Evolutionary conservation across 2,329 filamentous ascomycete species (phyloP), one percentile per base, ranked within the genome.

Genomic region (Ophiosphaerella herpotricha): DNA sequence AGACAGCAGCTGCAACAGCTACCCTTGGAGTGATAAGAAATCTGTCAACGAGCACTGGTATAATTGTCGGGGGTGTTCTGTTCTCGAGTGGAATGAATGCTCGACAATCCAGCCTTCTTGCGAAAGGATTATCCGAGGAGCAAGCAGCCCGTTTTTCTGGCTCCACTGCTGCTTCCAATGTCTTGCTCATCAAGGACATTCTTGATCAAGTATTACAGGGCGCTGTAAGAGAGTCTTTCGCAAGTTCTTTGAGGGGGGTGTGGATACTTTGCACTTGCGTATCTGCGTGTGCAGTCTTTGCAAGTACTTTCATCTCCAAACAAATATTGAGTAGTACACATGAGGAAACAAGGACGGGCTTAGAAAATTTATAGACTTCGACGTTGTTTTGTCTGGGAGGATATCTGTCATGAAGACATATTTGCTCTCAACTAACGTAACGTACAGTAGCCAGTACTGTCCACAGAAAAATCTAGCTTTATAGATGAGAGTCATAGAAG

Each of bases 11-110:
- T 0, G 79, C 79, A 0, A 81, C 77, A 0, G 75, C 78, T 1
- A 78, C 78, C 0, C 63, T 80, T 7, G 71, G 71, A 0, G 78
- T 82, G 49, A 42, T 72, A 3, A 61, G 72, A 4, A 71, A 66
- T 23, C 31, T 78, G 7, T 70, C 72, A 2, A 73, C 72, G 0
- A 66, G 74, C 4, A 71, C 77, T 33, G 75, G 73, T 1, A 68
- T 79, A 14, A 75, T 79, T 0, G 63, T 78, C 2, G 75, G 75
- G 9, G 68, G 73, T 5, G 75, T 77, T 0, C 67, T 79, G 1
- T 77, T 79, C 43, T 74, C 78, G 42, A 78, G 76, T 52, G 75
- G 79, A 47, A 87, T 89, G 83, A 72, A 83, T 58, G 76, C 74
- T 46, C 80, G 82, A 60, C 74, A 76, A 16, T 64, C 71, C 60